These are phyloP conservation scores for Podospora pseudopauciseta DNA, from an alignment of 495 filamentous ascomycete species.

Conservation along the genomic window DNA sequence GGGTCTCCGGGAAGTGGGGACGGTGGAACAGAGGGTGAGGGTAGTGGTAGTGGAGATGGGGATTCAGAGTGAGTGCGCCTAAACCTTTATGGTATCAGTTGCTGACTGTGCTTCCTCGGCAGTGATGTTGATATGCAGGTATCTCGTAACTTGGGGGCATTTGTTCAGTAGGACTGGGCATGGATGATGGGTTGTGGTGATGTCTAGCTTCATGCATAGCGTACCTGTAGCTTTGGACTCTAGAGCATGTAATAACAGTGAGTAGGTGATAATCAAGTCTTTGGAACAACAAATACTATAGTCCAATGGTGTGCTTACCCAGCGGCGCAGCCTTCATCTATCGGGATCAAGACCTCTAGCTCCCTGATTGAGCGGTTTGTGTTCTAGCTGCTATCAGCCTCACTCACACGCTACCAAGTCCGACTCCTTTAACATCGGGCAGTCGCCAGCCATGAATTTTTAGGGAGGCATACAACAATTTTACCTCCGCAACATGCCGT, in stretches of 20 bases:
- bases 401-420: not conserved
- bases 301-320: not conserved
- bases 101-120: not conserved
- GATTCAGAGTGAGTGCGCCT: not conserved
- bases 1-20: not conserved
- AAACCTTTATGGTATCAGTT: not conserved
- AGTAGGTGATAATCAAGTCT: not conserved
- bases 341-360: not conserved
- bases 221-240: not conserved
- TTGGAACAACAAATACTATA: not conserved
- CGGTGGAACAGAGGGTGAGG: not conserved
- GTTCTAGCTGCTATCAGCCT: not conserved
- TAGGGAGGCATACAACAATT: not conserved
- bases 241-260: not conserved
- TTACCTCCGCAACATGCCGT: not conserved
- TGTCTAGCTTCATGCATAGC: not conserved
- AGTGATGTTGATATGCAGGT: not conserved
- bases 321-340: not conserved
- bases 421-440: not conserved
- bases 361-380: not conserved
- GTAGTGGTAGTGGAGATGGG: not conserved
- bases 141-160: not conserved
- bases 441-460: not conserved
- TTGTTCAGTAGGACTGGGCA: not conserved
- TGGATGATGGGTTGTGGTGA: not conserved